These are phyloP conservation scores for Neurospora sp. DNA, from an alignment of 495 filamentous ascomycete genomes.

Conservation along the genomic window DNA sequence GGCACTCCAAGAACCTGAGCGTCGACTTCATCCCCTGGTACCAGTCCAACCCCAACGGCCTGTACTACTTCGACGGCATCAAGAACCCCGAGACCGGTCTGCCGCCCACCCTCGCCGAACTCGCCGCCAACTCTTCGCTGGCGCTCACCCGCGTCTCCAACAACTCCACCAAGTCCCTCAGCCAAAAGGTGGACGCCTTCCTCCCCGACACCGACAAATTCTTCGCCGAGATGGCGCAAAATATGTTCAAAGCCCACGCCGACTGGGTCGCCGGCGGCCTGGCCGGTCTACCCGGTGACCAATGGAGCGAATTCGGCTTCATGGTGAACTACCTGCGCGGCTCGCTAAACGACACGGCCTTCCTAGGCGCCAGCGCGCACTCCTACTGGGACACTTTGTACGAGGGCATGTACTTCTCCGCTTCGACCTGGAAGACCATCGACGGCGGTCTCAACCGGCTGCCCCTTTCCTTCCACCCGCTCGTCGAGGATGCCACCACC, in stretches of 20 bases:
- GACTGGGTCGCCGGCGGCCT: slow-evolving; percentile 28
- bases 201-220: slow-evolving; percentile 20
- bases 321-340: slow-evolving; percentile 47
- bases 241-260: slow-evolving; percentile 57
- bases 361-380: slow-evolving; percentile 16
- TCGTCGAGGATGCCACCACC: slow-evolving; percentile 44
- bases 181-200: slow-evolving; percentile 19
- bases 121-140: slow-evolving; percentile 31
- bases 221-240: slow-evolving; percentile 39
- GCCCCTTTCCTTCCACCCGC: slow-evolving; percentile 51
- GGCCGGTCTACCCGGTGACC: slow-evolving; percentile 27
- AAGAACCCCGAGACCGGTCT: slow-evolving; percentile 31
- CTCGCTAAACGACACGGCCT: slow-evolving; percentile 46
- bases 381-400: slow-evolving; percentile 33
- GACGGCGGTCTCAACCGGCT: slow-evolving; percentile 51
- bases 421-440: slow-evolving; percentile 53
- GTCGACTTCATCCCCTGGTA: slow-evolving; percentile 61
- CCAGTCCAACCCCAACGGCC: slow-evolving; percentile 43
- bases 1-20: slow-evolving; percentile 35
- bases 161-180: slow-evolving; percentile 26
- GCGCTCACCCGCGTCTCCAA: slow-evolving; percentile 27
- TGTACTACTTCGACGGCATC: slow-evolving; percentile 41
- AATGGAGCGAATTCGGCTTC: slow-evolving; percentile 55
- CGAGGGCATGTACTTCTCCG: slow-evolving; percentile 49
- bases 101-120: slow-evolving; percentile 33